A percentile compares a stretch with the other conserved stretches of the same genome.
Evolutionary conservation across 495 filamentous ascomycete species (phyloP).

Genomic region (Xylaria telfairii): DNA sequence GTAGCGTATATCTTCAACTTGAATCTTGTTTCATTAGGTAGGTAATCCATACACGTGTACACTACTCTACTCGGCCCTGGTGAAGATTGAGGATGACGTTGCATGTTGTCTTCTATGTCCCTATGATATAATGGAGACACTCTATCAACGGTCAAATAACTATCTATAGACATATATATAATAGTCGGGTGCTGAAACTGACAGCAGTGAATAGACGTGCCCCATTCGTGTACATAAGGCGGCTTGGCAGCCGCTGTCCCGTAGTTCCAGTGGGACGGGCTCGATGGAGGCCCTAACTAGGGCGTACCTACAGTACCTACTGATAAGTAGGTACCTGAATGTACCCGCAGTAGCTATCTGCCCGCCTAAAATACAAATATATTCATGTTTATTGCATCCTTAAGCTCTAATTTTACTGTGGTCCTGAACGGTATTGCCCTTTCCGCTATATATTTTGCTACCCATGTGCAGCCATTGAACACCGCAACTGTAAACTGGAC

Average conservation of each 20-base stretch:
- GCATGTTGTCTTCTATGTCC: not conserved
- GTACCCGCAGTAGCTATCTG: no score
- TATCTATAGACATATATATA: not conserved
- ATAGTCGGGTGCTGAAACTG: not conserved
- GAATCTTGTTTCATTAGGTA: not conserved
- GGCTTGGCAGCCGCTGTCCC: conserved; percentile 25
- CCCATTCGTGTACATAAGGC: conserved; percentile 13
- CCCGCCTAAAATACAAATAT: no score
- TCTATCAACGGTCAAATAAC: not conserved
- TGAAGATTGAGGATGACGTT: not conserved
- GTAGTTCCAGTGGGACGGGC: conserved; percentile 18
- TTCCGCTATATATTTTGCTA: no score
- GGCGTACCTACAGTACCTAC: not conserved
- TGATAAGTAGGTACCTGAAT: no score
- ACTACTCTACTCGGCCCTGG: not conserved
- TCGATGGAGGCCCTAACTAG: not conserved
- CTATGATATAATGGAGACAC: not conserved
- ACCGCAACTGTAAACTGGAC: not conserved
- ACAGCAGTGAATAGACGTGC: not conserved
- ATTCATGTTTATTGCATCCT: no score
- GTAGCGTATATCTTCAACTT: not conserved
- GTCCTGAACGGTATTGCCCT: no score
- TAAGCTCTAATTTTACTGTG: no score
- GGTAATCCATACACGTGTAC: conserved; percentile 2
- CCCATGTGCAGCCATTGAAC: not conserved